Evolutionary conservation across 1,284 basidiomycete species (phyloP).

Genomic region (Microbotryum scabiosae): DNA sequence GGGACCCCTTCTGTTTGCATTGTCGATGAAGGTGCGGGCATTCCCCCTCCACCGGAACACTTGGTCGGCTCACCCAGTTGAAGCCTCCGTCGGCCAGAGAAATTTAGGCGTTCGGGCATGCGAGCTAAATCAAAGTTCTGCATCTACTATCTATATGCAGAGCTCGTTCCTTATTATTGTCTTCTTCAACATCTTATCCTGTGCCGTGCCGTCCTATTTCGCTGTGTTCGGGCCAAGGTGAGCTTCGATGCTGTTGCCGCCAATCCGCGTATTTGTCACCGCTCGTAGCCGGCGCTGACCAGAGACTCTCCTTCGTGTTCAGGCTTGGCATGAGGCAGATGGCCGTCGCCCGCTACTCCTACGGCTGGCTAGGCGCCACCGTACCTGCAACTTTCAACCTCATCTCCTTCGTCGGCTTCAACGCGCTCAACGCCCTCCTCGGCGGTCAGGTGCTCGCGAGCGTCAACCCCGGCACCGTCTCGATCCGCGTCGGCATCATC

Average conservation of each 20-base stretch:
- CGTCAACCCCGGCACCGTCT: conserved; percentile 51
- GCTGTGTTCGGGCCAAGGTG: conserved; percentile 33
- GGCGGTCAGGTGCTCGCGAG: conserved; percentile 69
- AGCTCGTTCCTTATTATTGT: conserved; percentile 65
- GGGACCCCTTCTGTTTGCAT: conserved; percentile 10
- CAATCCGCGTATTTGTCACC: conserved; percentile 3
- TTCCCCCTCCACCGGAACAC: too few relatives aligned
- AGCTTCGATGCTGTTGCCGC: neutral
- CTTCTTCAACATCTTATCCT: conserved; percentile 61
- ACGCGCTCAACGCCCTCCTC: conserved; percentile 65
- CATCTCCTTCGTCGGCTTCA: conserved; percentile 53
- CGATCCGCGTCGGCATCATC: conserved; percentile 67
- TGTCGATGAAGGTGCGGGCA: too few relatives aligned
- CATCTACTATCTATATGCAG: neutral
- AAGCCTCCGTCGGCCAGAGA: neutral
- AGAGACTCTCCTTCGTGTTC: too few relatives aligned
- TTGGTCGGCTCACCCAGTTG: neutral
- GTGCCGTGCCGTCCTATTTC: conserved; percentile 54
- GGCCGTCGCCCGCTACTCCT: conserved; percentile 54
- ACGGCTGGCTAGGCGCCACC: conserved; percentile 59
- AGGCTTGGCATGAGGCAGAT: conserved; percentile 68
- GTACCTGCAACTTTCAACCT: conserved; percentile 59
- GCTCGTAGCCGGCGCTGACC: conserved; percentile 31
- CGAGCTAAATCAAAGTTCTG: neutral
- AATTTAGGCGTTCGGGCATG: neutral